A percentile compares a stretch with the other conserved stretches of the same genome.
Conservation (phyloP, 768 basidiomycete genomes). For the Mycena kentingensis region DNA sequence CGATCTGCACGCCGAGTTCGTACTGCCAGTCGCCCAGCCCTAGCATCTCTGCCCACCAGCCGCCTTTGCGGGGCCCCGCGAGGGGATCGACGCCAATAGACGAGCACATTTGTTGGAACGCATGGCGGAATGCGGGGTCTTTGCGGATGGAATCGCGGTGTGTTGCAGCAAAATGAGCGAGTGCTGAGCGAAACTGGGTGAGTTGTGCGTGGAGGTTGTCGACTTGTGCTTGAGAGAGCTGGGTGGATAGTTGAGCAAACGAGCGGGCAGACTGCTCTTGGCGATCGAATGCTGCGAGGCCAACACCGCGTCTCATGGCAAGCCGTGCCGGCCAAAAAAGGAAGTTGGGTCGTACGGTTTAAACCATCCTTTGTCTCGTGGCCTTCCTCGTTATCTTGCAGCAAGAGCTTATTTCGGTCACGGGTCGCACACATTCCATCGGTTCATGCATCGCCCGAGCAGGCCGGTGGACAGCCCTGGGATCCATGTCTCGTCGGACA, state of each 20-base stretch:
- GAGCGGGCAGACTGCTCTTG: constrained; percentile 80
- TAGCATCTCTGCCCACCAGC: constrained; percentile 90
- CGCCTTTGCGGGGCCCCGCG: constrained; percentile 80
- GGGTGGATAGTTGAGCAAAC: constrained; percentile 78
- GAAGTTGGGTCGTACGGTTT: too few species aligned
- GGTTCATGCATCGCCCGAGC: too few species aligned
- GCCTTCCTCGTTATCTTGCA: too few species aligned
- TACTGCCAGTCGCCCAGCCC: constrained; percentile 94
- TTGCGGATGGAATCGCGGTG: constrained; percentile 83
- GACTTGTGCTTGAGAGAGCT: constrained; percentile 76
- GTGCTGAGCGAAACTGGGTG: constrained; percentile 77
- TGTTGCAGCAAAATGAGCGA: constrained; percentile 75
- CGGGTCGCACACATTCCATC: too few species aligned
- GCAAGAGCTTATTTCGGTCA: too few species aligned
- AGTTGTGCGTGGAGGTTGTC: constrained; percentile 81
- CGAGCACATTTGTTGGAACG: constrained; percentile 95
- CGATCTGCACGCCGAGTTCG: constrained; percentile 93
- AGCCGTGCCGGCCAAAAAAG: too few species aligned
- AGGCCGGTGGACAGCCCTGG: too few species aligned
- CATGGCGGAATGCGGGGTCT: constrained; percentile 86
- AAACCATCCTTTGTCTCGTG: too few species aligned
- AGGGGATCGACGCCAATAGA: constrained; percentile 95
- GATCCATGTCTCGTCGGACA: too few species aligned
- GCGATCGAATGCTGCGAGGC: constrained; percentile 87
- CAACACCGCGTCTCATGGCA: constrained; percentile 78